These are phyloP conservation scores for Sporopachydermia lactativora DNA, from an alignment of 805 yeast species.

Conservation along the genomic window DNA sequence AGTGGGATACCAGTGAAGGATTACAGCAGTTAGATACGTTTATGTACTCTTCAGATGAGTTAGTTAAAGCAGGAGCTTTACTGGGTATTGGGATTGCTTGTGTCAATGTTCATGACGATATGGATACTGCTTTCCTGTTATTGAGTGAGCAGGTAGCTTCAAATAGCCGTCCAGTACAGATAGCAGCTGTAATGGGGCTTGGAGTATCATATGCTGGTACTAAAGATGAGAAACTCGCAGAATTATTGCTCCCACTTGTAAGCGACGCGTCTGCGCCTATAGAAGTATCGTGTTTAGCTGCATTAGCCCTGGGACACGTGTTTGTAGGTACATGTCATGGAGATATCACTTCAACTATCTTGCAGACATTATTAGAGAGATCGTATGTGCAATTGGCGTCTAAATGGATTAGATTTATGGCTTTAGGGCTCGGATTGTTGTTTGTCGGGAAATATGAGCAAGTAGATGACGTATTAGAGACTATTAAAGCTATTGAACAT, in stretches of 20 bases:
- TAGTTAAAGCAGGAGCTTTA: constrained; percentile 91
- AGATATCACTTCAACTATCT: constrained; percentile 81
- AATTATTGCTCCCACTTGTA: constrained; percentile 66
- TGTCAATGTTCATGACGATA: constrained; percentile 89
- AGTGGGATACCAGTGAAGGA: constrained; percentile 87
- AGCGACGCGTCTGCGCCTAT: constrained; percentile 61
- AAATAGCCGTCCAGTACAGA: constrained; percentile 50
- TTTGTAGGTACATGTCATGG: constrained; percentile 95
- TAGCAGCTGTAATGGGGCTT: constrained; percentile 79
- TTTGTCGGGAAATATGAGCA: constrained; percentile 92
- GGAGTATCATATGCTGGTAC: constrained; percentile 95
- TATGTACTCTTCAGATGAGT: constrained; percentile 71
- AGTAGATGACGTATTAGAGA: constrained; percentile 86
- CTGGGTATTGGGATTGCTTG: constrained; percentile 90
- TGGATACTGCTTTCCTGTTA: constrained; percentile 80
- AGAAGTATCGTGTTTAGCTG: constrained; percentile 75
- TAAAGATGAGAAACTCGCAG: constrained; percentile 69
- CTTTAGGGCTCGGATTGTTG: constrained; percentile 80
- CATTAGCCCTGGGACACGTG: constrained; percentile 84
- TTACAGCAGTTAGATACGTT: constrained; percentile 82
- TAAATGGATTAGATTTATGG: constrained; percentile 82
- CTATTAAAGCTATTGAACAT: constrained; percentile 89
- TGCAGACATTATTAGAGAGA: constrained; percentile 83
- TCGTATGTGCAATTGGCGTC: constrained; percentile 62
- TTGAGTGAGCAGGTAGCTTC: constrained; percentile 29